phyloP scores from a whole-genome alignment of 176 grass and related monocot genomes.

The Melocanna baccifera region DNA sequence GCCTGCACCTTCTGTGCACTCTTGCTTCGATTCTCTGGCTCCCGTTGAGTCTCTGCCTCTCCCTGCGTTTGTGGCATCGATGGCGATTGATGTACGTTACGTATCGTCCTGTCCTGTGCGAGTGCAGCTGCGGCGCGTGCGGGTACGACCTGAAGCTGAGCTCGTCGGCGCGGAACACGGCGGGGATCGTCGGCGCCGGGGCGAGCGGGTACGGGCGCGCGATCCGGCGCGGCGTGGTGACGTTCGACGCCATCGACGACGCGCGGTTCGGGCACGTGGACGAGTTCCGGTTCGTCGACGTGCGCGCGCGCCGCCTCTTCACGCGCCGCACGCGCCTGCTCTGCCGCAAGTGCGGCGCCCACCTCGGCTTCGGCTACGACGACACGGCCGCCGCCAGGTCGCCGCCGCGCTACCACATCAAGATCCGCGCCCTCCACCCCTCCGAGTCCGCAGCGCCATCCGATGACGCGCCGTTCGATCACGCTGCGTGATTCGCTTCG shows the following conservation, averaged over 20 bases:
- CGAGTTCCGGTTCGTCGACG: slow-evolving; percentile 53
- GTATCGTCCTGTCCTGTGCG: neutral
- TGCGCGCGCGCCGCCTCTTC: slow-evolving; percentile 43
- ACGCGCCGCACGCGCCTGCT: slow-evolving; percentile 39
- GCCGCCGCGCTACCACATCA: slow-evolving; percentile 36
- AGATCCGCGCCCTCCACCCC: slow-evolving; percentile 45
- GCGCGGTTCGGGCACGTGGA: slow-evolving; percentile 54
- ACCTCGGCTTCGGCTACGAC: slow-evolving; percentile 43
- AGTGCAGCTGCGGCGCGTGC: slow-evolving; percentile 50
- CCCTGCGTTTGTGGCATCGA: neutral
- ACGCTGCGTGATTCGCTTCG: neutral
- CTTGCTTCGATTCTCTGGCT: neutral
- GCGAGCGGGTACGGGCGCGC: slow-evolving; percentile 9
- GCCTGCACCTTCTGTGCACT: too few relatives aligned
- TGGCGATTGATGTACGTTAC: too few relatives aligned
- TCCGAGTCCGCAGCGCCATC: neutral
- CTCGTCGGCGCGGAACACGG: slow-evolving; percentile 46
- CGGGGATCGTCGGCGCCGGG: slow-evolving; percentile 36
- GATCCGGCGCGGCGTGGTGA: slow-evolving; percentile 37
- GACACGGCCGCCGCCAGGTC: neutral
- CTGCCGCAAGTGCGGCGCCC: slow-evolving; percentile 55
- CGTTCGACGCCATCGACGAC: slow-evolving; percentile 57
- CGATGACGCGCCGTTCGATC: too few relatives aligned
- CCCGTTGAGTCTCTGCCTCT: too few relatives aligned
- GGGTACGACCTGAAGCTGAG: slow-evolving; percentile 55